phyloP scores from a whole-genome alignment of 2,329 filamentous ascomycete species.

The Beauveria medogensis region DNA sequence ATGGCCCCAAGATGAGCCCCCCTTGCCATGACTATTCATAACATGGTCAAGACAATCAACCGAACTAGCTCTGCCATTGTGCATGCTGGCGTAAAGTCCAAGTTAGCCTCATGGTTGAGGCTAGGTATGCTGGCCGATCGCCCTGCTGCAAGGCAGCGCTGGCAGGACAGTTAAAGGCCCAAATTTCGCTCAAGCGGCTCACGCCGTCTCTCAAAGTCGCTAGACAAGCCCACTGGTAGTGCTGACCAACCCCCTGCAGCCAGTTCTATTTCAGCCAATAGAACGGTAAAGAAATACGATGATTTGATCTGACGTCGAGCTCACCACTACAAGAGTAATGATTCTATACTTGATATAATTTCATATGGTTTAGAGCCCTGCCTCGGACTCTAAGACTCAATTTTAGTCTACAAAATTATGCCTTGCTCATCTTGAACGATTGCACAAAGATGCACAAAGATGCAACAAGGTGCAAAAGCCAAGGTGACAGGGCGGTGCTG shows the following conservation, averaged over 20 bases:
- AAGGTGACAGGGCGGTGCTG: background rate
- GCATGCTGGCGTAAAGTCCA: background rate
- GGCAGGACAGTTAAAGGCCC: background rate
- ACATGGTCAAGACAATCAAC: constrained; percentile 7
- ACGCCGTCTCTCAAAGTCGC: too few relatives aligned
- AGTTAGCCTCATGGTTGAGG: background rate
- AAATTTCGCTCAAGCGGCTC: background rate
- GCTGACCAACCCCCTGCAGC: too few relatives aligned
- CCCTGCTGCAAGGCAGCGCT: background rate
- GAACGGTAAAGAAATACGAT: too few relatives aligned
- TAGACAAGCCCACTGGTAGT: too few relatives aligned
- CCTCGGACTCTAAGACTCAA: too few relatives aligned
- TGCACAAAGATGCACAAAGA: background rate
- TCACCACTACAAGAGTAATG: too few relatives aligned
- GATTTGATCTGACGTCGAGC: too few relatives aligned
- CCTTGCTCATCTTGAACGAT: background rate
- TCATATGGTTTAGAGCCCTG: too few relatives aligned
- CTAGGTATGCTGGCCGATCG: background rate
- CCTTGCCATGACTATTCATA: constrained; percentile 10
- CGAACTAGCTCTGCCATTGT: constrained; percentile 15
- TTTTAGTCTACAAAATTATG: too few relatives aligned
- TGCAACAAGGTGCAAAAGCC: background rate
- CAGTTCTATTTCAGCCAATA: too few relatives aligned
- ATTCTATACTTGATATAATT: too few relatives aligned
- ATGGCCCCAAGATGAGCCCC: background rate